phyloP scores from a whole-genome alignment of 108 stramenopile genomes.

The Chaetoceros muelleri region DNA sequence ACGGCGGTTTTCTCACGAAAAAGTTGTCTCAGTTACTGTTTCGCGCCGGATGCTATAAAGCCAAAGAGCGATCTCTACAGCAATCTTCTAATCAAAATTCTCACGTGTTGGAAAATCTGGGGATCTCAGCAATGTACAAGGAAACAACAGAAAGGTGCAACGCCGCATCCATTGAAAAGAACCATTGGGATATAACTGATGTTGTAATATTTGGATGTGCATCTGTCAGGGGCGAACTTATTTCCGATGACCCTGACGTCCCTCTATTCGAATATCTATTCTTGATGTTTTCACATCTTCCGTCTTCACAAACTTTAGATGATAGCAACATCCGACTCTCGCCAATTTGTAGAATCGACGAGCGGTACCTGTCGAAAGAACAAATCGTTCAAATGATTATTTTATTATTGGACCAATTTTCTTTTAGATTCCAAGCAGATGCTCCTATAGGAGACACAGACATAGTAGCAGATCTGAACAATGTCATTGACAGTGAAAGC shows the following conservation, averaged over 20 bases:
- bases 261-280: slow-evolving; percentile 26
- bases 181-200: slow-evolving; percentile 60
- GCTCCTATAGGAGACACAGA: slow-evolving; percentile 22
- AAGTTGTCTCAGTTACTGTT: slow-evolving; percentile 54
- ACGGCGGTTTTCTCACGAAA: slow-evolving; percentile 65
- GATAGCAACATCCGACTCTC: slow-evolving; percentile 2
- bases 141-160: neutral
- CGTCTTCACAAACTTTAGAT: neutral
- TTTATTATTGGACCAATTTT: slow-evolving; percentile 45
- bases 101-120: neutral
- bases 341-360: neutral
- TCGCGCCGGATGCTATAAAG: slow-evolving; percentile 14
- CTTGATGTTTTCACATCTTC: slow-evolving; percentile 23
- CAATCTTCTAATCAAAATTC: neutral
- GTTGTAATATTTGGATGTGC: slow-evolving; percentile 70
- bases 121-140: neutral
- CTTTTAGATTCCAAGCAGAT: slow-evolving; percentile 55
- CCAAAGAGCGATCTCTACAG: neutral
- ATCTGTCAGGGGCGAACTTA: slow-evolving; percentile 41
- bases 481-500: slow-evolving; percentile 3
- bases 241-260: slow-evolving; percentile 19
- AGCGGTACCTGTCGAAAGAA: slow-evolving; percentile 20
- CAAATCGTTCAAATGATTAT: slow-evolving; percentile 57
- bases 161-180: neutral
- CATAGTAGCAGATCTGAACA: slow-evolving; percentile 7